These are phyloP conservation scores for Centrapalus pauciflorus DNA, from an alignment of 129 eudicot genomes.

Conservation along the genomic window DNA sequence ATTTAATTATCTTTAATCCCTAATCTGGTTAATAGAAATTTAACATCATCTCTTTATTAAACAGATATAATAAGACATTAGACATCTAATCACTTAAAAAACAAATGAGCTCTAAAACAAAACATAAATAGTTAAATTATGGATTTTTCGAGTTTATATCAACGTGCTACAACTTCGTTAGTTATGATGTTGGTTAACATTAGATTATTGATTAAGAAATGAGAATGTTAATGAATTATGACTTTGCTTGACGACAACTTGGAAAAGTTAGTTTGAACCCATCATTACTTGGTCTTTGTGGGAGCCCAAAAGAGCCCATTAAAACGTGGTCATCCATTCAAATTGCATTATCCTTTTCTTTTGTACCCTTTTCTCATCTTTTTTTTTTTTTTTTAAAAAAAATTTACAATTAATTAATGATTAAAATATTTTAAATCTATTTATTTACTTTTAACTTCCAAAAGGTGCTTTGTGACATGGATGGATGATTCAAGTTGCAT, in stretches of 20 bases:
- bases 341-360: conserved; percentile 27
- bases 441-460: conserved; percentile 12
- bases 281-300: conserved; percentile 40
- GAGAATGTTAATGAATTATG: conserved; percentile 11
- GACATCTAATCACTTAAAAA: no score
- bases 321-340: conserved; percentile 34
- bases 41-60: no score
- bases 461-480: conserved; percentile 17
- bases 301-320: conserved; percentile 40
- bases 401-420: conserved; percentile 6
- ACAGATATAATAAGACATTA: no score
- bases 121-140: no score
- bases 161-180: no score
- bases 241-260: conserved; percentile 13
- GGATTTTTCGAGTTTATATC: no score
- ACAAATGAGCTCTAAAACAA: no score
- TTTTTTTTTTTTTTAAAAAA: not conserved
- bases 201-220: no score
- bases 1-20: no score
- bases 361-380: conserved; percentile 11
- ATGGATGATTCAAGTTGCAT: conserved; percentile 9
- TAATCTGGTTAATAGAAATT: no score
- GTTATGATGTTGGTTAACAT: no score
- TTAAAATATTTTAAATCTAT: not conserved
- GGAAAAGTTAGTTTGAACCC: conserved; percentile 39